phyloP scores from a whole-genome alignment of 140 eudicot species.

The Erigeron philadelphicus region DNA sequence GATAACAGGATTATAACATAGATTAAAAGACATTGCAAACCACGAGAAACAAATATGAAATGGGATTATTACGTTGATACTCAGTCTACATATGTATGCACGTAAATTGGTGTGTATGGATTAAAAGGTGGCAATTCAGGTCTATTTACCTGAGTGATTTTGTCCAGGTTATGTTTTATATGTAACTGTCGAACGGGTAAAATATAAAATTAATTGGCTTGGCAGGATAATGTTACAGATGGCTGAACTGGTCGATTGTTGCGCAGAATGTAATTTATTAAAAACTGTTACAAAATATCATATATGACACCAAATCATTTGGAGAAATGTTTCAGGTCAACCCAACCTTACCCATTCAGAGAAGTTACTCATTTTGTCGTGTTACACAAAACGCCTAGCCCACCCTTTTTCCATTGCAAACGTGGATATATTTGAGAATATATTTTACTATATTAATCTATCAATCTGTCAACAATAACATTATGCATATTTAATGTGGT shows the following conservation, averaged over 20 bases:
- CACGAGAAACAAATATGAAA: not conserved
- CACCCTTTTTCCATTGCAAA: not conserved
- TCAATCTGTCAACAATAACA: not conserved
- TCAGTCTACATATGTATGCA: no score
- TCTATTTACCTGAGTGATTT: no score
- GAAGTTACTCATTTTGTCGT: not conserved
- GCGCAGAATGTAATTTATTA: no score
- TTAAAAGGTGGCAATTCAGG: no score
- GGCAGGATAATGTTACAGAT: no score
- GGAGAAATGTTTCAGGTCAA: not conserved
- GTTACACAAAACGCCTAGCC: no score
- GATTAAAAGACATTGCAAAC: not conserved
- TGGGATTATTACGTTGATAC: not conserved
- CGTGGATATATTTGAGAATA: not conserved
- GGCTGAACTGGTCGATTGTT: no score
- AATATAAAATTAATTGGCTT: no score
- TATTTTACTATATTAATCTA: not conserved
- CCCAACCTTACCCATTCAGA: not conserved
- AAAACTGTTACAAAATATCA: no score
- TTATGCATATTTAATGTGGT: constrained; percentile 12
- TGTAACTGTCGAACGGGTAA: no score
- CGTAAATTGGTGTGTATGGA: no score
- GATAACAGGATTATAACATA: not conserved
- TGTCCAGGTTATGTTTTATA: no score
- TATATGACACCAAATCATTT: not conserved